Base-by-base conservation (phyloP, 2,329 filamentous ascomycete genomes). In the Beauveria asiatica region DNA sequence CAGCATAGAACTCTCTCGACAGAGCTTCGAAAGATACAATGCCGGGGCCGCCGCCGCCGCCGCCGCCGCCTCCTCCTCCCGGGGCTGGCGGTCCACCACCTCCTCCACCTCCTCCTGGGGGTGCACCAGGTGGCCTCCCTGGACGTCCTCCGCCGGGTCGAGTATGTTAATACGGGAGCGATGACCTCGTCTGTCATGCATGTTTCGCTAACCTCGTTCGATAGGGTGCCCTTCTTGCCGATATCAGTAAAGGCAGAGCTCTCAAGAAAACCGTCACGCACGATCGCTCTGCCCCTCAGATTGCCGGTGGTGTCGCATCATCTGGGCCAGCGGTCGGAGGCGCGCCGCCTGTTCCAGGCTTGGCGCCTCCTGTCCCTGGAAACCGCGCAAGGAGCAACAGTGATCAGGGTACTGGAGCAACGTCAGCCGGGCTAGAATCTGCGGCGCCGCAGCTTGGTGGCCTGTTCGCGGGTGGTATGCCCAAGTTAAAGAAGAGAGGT, bases 401-500 rank as follows among this genome's bases (percentile, higher is more conserved):
- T 72, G 91, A 95, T 67, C 82, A 83, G 57, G 80, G 80, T 21
- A 78, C 80, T 50, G 74, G 76, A 63, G 75, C 79, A 46, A 70
- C 33, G 6, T n/a, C 73, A 3, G 70, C 70, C 13, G 66, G 74
- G 19, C 67, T 70, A 21, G 75, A 74, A 2, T 74, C 80, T 65
- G 83, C 84, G 21, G 84, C 90, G 52, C 91, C 92, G 11, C 93
- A 97, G 71, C 74, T 97, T 11, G 93, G 80, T 33, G 94, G 94
- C 1, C 74, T 99, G 27, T 96, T 99, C 70, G 91, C 90, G 1
- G 92, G 91, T 41, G 94, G 93, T 42, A 97, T 97, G 84, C 94
- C 94, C 3, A 97, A 97, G 76, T 73, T 99, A 69, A 89, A 90
- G 72, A 97, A 95, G 77, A 83, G 87, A 3, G 89, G 91, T 60